A percentile compares a stretch with the other conserved stretches of the same genome.
These are phyloP conservation scores for Lasiosphaeria miniovina DNA, from an alignment of 495 filamentous ascomycete genomes.

Conservation along the genomic window DNA sequence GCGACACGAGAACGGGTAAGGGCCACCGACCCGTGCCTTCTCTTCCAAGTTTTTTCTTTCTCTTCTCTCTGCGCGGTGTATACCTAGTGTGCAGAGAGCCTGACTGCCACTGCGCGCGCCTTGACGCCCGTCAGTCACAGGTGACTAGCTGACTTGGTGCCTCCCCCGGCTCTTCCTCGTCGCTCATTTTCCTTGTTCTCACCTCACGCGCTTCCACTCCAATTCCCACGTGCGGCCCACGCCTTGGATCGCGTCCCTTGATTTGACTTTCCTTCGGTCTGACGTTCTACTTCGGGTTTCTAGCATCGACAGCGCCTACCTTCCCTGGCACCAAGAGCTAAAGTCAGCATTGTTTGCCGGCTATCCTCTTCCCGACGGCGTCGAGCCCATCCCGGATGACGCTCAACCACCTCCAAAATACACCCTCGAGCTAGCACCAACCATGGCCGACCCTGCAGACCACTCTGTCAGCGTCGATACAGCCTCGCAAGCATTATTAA, in stretches of 20 bases:
- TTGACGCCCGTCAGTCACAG: no score
- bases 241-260: not conserved
- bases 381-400: constrained; percentile 70
- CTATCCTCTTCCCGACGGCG: constrained; percentile 64
- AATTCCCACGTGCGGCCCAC: no score
- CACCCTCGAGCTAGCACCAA: constrained; percentile 51
- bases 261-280: not conserved
- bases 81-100: not conserved
- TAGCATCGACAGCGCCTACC: constrained; percentile 71
- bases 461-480: not conserved
- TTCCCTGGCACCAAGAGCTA: constrained; percentile 72
- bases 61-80: not conserved
- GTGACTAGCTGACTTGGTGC: no score
- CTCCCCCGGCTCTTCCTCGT: no score
- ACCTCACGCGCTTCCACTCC: no score
- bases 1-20: constrained; percentile 86
- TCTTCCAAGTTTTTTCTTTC: not conserved
- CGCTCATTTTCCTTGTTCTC: no score
- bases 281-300: not conserved
- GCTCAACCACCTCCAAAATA: constrained; percentile 78
- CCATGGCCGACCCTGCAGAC: constrained; percentile 19
- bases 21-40: constrained; percentile 1
- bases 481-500: not conserved
- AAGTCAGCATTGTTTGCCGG: constrained; percentile 58
- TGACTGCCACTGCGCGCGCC: not conserved